Conservation (phyloP, 2,329 filamentous ascomycete species). For the Aspergillus felis region DNA sequence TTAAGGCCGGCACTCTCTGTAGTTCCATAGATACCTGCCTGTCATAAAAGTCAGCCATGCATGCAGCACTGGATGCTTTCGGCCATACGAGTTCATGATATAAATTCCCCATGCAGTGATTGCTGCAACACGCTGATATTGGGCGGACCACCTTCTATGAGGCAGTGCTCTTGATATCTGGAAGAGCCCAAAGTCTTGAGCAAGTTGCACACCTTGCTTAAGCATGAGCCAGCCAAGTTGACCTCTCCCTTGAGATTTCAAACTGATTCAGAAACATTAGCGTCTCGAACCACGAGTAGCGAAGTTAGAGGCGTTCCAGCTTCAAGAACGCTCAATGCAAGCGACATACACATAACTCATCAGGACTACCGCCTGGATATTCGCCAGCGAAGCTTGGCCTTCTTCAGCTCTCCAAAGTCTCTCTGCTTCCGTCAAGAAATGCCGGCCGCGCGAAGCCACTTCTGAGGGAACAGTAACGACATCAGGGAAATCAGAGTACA, state of each 20-base stretch:
- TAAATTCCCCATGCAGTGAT: conserved; percentile 31
- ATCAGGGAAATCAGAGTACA: conserved; percentile 34
- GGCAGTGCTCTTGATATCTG: conserved; percentile 9
- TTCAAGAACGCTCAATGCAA: background rate
- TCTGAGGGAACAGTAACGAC: conserved; percentile 26
- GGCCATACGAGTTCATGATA: conserved; percentile 25
- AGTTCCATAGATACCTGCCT: conserved; percentile 29
- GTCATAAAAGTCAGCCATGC: conserved; percentile 6
- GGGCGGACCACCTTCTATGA: conserved; percentile 6
- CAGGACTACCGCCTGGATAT: conserved; percentile 34
- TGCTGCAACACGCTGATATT: conserved; percentile 19
- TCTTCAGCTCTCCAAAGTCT: conserved; percentile 34
- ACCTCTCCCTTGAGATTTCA: conserved; percentile 25
- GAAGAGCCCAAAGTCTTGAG: conserved; percentile 29
- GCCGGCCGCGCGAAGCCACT: conserved; percentile 26
- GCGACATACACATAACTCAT: conserved; percentile 31
- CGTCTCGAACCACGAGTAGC: background rate
- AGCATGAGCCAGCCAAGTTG: conserved; percentile 28
- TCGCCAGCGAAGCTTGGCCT: conserved; percentile 28
- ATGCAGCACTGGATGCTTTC: background rate
- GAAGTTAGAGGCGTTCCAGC: background rate
- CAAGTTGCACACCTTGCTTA: conserved; percentile 30
- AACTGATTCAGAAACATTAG: conserved; percentile 19
- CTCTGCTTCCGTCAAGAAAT: conserved; percentile 36
- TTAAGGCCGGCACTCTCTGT: conserved; percentile 17